A percentile compares a stretch with the other conserved stretches of the same genome.
These are phyloP conservation scores for Eimeria necatrix DNA, from an alignment of 169 alveolate genomes.

Conservation along the genomic window DNA sequence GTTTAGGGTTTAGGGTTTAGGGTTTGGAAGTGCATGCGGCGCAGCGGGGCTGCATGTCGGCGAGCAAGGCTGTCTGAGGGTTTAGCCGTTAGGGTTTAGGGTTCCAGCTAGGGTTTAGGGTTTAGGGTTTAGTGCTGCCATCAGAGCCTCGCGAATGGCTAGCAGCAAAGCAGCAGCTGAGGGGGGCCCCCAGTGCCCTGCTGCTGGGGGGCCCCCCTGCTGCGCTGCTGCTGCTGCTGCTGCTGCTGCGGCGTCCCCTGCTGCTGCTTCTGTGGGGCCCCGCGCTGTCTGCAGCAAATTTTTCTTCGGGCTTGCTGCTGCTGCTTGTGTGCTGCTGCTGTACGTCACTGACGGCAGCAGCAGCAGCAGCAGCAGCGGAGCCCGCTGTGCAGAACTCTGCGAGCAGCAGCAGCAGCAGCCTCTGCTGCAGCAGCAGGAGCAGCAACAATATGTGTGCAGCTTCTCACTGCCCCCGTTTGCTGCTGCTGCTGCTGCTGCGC, in stretches of 20 bases:
- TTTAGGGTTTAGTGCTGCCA: too few relatives aligned
- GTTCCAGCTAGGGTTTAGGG: not conserved
- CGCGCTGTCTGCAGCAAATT: not conserved
- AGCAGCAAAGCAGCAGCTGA: not conserved
- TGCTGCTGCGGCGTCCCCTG: too few relatives aligned
- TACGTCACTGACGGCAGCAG: too few relatives aligned
- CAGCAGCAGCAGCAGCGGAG: not conserved
- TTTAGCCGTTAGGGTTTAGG: not conserved
- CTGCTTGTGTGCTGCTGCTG: not conserved
- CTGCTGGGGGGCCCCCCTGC: not conserved
- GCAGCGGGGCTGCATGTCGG: too few relatives aligned
- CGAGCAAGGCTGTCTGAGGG: not conserved
- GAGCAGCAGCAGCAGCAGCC: conserved; percentile 28
- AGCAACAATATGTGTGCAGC: not conserved
- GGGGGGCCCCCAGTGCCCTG: not conserved
- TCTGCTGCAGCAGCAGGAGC: not conserved
- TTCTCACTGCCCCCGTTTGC: not conserved
- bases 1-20: not conserved
- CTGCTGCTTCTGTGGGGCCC: not conserved
- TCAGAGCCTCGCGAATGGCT: not conserved
- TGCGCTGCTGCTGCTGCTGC: too few relatives aligned
- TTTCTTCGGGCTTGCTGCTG: not conserved
- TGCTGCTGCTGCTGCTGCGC: not conserved
- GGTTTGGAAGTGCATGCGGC: not conserved
- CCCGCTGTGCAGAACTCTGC: not conserved